A percentile compares a stretch with the other conserved stretches of the same genome.
Evolutionary conservation across 352 stramenopile genomes (phyloP).

Genomic region (Globisporangium paddicum): DNA sequence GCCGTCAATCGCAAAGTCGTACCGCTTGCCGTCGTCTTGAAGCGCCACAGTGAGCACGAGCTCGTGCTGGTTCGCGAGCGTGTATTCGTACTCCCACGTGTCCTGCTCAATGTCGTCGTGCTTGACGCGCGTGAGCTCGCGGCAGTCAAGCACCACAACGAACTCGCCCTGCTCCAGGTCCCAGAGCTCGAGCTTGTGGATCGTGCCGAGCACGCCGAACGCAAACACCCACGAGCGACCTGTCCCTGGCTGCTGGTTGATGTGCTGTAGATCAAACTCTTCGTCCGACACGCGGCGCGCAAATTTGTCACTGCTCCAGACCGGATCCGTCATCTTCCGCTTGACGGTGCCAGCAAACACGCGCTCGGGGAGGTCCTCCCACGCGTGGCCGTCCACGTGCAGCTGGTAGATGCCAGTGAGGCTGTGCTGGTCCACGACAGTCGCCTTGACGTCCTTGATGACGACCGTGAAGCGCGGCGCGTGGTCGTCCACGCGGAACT

Average conservation of each 20-base stretch:
- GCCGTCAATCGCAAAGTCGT: slow-evolving; percentile 76
- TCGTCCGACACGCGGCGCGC: slow-evolving; percentile 63
- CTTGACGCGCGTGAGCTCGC: slow-evolving; percentile 45
- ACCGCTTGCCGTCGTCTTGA: slow-evolving; percentile 56
- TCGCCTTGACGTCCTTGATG: slow-evolving; percentile 72
- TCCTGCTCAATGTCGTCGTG: slow-evolving; percentile 66
- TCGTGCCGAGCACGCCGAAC: slow-evolving; percentile 64
- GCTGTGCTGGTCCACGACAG: slow-evolving; percentile 62
- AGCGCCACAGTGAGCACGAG: slow-evolving; percentile 62
- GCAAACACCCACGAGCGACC: slow-evolving; percentile 76
- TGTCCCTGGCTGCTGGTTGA: slow-evolving; percentile 36
- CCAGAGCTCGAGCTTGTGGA: slow-evolving; percentile 75
- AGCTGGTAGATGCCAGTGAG: slow-evolving; percentile 74
- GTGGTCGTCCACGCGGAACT: slow-evolving; percentile 50
- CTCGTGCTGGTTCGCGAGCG: slow-evolving; percentile 64
- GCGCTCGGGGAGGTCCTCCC: slow-evolving; percentile 63
- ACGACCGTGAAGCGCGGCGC: slow-evolving; percentile 45
- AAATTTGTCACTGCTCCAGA: slow-evolving; percentile 82
- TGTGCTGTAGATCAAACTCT: slow-evolving; percentile 31
- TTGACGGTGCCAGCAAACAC: slow-evolving; percentile 24
- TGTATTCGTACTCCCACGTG: slow-evolving; percentile 72
- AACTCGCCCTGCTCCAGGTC: slow-evolving; percentile 72
- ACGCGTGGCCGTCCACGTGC: slow-evolving; percentile 50
- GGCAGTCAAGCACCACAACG: slow-evolving; percentile 71
- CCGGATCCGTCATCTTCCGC: slow-evolving; percentile 25